Percentiles rank a stretch among this genome's conserved stretches.
These are phyloP conservation scores for Umbilicus rupestris DNA, from an alignment of 164 flowering plant genomes.

Conservation along the genomic window DNA sequence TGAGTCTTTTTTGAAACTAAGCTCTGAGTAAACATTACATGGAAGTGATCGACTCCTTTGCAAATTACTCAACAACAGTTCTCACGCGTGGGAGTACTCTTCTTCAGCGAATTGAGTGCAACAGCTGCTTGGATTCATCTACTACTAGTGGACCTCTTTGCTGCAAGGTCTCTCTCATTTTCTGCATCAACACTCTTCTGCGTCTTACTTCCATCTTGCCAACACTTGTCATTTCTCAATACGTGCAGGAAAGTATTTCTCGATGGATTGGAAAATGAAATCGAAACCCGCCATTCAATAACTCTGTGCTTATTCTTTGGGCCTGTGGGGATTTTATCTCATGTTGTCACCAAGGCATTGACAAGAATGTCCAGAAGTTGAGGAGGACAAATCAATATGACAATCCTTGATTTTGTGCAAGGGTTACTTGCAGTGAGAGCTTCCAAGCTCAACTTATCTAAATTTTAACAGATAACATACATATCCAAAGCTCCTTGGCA, in stretches of 20 bases:
- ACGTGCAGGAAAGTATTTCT: constrained; percentile 66
- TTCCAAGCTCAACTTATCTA: too few species aligned
- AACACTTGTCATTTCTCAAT: constrained; percentile 2
- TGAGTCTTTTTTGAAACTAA: neutral
- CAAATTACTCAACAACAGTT: neutral
- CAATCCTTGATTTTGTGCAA: too few species aligned
- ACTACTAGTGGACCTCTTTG: neutral
- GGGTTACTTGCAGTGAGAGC: too few species aligned
- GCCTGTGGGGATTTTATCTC: constrained; percentile 68
- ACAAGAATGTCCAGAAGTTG: constrained; percentile 21
- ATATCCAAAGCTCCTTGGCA: too few species aligned
- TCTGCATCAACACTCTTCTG: neutral
- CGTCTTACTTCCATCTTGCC: neutral
- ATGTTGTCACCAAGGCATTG: constrained; percentile 59
- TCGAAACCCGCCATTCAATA: constrained; percentile 90
- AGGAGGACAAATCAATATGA: too few species aligned
- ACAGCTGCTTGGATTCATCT: constrained; percentile 5
- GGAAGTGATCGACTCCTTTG: neutral
- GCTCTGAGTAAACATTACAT: neutral
- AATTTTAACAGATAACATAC: too few species aligned
- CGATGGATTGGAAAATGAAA: constrained; percentile 59
- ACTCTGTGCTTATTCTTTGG: constrained; percentile 87
- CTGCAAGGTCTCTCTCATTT: neutral
- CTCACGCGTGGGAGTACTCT: neutral
- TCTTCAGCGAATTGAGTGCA: neutral